phyloP scores from a whole-genome alignment of 2,329 filamentous ascomycete species.

The Pseudogymnoascus sp. region DNA sequence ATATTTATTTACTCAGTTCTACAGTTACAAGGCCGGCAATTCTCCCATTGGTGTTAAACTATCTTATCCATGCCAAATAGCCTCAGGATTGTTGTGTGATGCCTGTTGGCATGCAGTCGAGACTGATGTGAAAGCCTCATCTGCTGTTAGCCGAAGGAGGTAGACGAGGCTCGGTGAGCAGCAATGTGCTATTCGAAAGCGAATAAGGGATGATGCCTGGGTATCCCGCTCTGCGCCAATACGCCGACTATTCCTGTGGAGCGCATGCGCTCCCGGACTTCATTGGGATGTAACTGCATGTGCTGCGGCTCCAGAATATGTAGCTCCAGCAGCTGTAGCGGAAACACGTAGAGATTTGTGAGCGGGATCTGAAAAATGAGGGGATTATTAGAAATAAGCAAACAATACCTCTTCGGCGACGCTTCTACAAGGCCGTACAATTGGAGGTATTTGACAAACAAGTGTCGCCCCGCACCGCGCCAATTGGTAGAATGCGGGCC shows the following conservation, averaged over 20 bases:
- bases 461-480: no score
- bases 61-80: background rate
- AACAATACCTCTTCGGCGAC: background rate
- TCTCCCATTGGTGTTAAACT: background rate
- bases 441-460: background rate
- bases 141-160: background rate
- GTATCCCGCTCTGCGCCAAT: background rate
- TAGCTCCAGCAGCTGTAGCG: background rate
- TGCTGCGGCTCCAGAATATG: background rate
- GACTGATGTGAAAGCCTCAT: background rate
- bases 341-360: background rate
- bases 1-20: background rate
- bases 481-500: background rate
- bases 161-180: background rate
- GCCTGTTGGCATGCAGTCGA: background rate
- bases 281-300: background rate
- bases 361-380: background rate
- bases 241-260: background rate
- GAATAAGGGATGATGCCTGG: background rate
- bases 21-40: background rate
- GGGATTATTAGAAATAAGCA: background rate
- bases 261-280: background rate
- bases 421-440: background rate
- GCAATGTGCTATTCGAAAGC: background rate
- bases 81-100: background rate